These are phyloP conservation scores for Harringtonia lauricola DNA, from an alignment of 2,329 filamentous ascomycete genomes.

Conservation along the genomic window DNA sequence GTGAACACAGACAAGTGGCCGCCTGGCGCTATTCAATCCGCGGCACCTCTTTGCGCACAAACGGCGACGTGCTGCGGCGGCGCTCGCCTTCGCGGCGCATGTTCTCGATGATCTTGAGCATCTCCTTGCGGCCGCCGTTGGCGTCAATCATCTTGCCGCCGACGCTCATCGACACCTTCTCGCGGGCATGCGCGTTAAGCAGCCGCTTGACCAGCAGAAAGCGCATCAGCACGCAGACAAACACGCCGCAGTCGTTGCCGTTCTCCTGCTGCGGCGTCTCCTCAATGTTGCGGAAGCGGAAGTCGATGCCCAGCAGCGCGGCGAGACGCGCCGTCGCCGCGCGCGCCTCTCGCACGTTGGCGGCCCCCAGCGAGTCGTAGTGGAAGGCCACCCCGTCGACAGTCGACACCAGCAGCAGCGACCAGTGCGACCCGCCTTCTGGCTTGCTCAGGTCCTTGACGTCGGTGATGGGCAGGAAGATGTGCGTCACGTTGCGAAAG, in stretches of 20 bases:
- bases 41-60: conserved; percentile 23
- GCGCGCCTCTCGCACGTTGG: conserved; percentile 65
- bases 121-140: conserved; percentile 71
- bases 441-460: conserved; percentile 61
- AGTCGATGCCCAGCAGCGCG: conserved; percentile 50
- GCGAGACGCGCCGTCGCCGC: conserved; percentile 59
- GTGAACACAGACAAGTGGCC: no score
- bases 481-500: conserved; percentile 72
- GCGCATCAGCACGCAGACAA: conserved; percentile 90
- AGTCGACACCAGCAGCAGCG: conserved; percentile 75
- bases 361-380: conserved; percentile 76
- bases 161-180: conserved; percentile 94
- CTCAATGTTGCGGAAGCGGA: conserved; percentile 70
- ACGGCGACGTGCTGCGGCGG: conserved; percentile 38
- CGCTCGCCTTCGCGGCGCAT: conserved; percentile 81
- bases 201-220: conserved; percentile 81
- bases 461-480: conserved; percentile 95
- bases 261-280: conserved; percentile 91
- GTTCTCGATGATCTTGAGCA: conserved; percentile 78
- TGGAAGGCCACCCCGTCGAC: conserved; percentile 91
- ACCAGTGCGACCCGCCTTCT: conserved; percentile 95
- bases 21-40: conserved; percentile 36
- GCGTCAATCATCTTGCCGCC: conserved; percentile 76
- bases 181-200: conserved; percentile 63
- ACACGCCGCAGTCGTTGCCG: conserved; percentile 87